Percentiles rank a stretch among this genome's conserved stretches.
These are phyloP conservation scores for Somion occarium DNA, from an alignment of 1,284 basidiomycete species.

Conservation along the genomic window DNA sequence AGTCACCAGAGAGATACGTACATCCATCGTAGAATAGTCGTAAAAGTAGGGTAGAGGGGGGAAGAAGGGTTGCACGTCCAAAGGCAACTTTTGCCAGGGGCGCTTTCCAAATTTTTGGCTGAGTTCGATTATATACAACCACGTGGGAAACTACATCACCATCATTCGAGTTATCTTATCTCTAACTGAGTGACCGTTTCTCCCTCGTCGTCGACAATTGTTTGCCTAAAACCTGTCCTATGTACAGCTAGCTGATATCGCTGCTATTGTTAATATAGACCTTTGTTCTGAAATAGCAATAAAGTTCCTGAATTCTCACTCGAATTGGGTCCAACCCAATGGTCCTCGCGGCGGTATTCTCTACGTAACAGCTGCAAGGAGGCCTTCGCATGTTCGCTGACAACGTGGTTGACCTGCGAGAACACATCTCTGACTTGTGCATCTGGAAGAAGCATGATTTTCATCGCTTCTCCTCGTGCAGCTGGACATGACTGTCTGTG, in stretches of 20 bases:
- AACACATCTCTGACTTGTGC: no score
- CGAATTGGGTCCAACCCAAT: no score
- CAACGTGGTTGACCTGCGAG: no score
- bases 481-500: no score
- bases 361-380: no score
- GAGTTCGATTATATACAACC: slow-evolving; percentile 14
- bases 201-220: neutral
- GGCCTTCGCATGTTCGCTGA: no score
- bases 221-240: neutral
- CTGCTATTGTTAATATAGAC: neutral
- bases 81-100: slow-evolving; percentile 11
- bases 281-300: neutral
- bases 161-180: neutral
- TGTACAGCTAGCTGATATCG: neutral
- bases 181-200: neutral
- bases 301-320: no score
- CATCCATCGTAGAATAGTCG: slow-evolving; percentile 23
- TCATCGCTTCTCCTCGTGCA: no score
- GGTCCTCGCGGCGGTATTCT: no score
- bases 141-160: neutral
- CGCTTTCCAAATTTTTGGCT: slow-evolving; percentile 26
- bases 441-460: no score
- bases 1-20: slow-evolving; percentile 11
- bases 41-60: slow-evolving; percentile 14
- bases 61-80: slow-evolving; percentile 9